phyloP scores from a whole-genome alignment of 148 eudicot genomes.

The Rhododendron williamsianum region DNA sequence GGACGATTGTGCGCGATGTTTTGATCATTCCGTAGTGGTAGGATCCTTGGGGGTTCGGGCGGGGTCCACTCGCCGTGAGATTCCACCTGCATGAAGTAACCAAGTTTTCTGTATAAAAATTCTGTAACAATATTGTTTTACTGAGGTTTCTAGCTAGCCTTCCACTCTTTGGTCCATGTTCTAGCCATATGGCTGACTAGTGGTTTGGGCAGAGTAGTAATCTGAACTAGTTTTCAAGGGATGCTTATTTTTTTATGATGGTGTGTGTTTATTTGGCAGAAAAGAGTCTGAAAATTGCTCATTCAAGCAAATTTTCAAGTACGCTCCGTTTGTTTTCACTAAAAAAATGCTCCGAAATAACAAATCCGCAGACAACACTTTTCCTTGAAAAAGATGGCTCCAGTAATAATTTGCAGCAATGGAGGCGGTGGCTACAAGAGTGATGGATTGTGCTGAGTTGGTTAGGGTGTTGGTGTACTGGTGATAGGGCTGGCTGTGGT shows the following conservation, averaged over 20 bases:
- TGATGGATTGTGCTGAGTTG: too few species aligned
- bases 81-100: conserved; percentile 44
- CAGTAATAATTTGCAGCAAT: too few species aligned
- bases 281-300: background rate
- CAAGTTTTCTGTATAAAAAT: background rate
- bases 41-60: conserved; percentile 97
- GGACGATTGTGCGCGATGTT: conserved; percentile 62
- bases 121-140: background rate
- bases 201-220: background rate
- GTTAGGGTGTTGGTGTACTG: too few species aligned
- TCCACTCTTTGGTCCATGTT: background rate
- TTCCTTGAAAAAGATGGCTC: background rate
- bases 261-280: background rate
- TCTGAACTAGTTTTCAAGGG: background rate
- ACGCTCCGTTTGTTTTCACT: background rate
- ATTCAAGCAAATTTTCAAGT: background rate
- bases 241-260: background rate
- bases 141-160: background rate
- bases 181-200: background rate
- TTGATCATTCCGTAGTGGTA: conserved; percentile 88
- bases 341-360: too few species aligned
- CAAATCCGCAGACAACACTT: too few species aligned
- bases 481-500: too few species aligned
- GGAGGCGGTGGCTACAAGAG: too few species aligned
- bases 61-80: conserved; percentile 86